Percentiles rank a stretch among this genome's conserved stretches.
These are phyloP conservation scores for Prototheca wickerhamii DNA, from an alignment of 163 green algal genomes.

Conservation along the genomic window DNA sequence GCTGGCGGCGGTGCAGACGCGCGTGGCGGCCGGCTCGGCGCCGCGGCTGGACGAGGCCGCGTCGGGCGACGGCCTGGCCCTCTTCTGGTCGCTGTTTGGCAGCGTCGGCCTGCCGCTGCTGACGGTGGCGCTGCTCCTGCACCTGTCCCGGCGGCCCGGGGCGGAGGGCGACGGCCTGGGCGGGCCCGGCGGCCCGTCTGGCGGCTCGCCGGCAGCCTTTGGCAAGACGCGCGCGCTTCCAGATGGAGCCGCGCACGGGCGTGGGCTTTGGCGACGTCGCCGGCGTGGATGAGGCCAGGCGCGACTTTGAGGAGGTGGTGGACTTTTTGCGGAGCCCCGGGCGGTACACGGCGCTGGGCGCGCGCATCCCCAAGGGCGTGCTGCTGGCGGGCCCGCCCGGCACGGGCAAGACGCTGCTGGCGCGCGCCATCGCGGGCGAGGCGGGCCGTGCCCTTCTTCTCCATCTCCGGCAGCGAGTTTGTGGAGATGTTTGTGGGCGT, in stretches of 20 bases:
- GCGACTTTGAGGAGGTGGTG: slow-evolving; percentile 98
- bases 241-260: slow-evolving; percentile 99
- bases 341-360: slow-evolving; percentile 93
- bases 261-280: slow-evolving; percentile 96
- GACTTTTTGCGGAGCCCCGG: slow-evolving; percentile 98
- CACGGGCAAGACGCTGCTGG: slow-evolving; percentile 90
- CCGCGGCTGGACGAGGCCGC: too few relatives aligned
- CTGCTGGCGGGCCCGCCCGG: slow-evolving; percentile 93
- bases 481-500: slow-evolving; percentile 99
- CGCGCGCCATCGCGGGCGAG: slow-evolving; percentile 96
- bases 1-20: too few relatives aligned
- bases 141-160: slow-evolving; percentile 85
- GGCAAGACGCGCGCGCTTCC: slow-evolving; percentile 94
- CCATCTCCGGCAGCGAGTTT: slow-evolving; percentile 96
- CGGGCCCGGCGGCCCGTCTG: slow-evolving; percentile 66
- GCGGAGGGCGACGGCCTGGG: slow-evolving; percentile 57
- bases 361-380: slow-evolving; percentile 94
- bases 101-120: slow-evolving; percentile 98
- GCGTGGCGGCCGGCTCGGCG: too few relatives aligned
- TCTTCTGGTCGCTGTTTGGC: too few relatives aligned
- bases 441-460: slow-evolving; percentile 99
- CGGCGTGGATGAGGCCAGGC: slow-evolving; percentile 98
- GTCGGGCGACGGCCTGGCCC: too few relatives aligned
- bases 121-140: slow-evolving; percentile 95
- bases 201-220: slow-evolving; percentile 90